Conservation (phyloP, 1,284 basidiomycete species). For the Lignosus rhinocerotis region DNA sequence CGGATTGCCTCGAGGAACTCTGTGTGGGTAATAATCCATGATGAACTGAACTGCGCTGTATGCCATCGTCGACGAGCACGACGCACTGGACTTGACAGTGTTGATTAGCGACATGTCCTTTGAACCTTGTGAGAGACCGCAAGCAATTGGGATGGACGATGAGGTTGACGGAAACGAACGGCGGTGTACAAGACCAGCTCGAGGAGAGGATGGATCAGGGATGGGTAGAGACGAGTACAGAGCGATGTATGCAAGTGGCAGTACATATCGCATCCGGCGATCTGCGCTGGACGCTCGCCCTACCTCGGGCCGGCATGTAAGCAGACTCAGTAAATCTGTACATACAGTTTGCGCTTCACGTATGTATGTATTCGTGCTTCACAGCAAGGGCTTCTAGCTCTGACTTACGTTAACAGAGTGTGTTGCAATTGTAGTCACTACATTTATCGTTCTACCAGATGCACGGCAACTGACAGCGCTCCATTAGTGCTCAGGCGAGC, state of each 20-base stretch:
- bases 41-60: background rate
- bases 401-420: too few species aligned
- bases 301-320: background rate
- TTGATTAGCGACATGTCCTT: conserved; percentile 49
- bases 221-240: background rate
- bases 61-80: background rate
- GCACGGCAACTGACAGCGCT: too few species aligned
- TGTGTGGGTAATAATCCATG: conserved; percentile 30
- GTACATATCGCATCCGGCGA: conserved; percentile 21
- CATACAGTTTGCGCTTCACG: too few species aligned
- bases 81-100: conserved; percentile 54
- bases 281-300: conserved; percentile 8
- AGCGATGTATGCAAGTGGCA: conserved; percentile 10
- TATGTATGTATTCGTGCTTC: too few species aligned
- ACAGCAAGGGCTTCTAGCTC: too few species aligned
- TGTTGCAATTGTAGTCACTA: too few species aligned
- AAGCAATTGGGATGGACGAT: background rate
- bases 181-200: background rate
- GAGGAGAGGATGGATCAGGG: background rate
- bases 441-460: too few species aligned
- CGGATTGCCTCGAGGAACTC: conserved; percentile 81
- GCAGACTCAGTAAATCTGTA: too few species aligned
- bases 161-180: background rate
- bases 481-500: too few species aligned
- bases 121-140: background rate